Evolutionary conservation across 176 grass and related monocot genomes (phyloP), one percentile per base, ranked within the genome.

Genomic region (Metroxylon sagu): DNA sequence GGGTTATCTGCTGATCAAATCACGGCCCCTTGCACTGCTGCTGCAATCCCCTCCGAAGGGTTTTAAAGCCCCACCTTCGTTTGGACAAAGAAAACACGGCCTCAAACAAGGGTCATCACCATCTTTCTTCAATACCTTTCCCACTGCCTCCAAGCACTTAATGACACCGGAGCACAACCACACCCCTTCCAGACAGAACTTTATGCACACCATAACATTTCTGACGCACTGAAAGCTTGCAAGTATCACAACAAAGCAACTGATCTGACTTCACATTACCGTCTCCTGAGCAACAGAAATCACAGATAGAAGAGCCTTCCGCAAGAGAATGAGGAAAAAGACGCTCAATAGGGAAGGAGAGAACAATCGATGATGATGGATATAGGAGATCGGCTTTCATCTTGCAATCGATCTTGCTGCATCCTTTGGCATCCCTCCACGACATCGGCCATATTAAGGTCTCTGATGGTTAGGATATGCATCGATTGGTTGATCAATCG

Each of bases 201-300:
- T 63, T 59, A 83, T 69, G 76, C 84, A 98, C 80, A 54, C 93
- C 93, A 54, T 98, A 98, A 79, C 93, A 98, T 68, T 81, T 92
- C 74, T 88, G 93, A 62, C 92, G 93, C 54, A 92, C 73, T 0
- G 76, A 76, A 5, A 80, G 76, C 68, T 85, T 89, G 79, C 94
- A 98, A 48, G 64, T 65, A 71, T 75, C 59, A 35, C 88, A 98
- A 30, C 35, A 53, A 56, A 98, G 70, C 27, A 98, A 77, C 39
- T 52, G 89, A 60, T 93, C 83, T 18, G 82, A 83, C 19, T 61
- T 51, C 16, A 49, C 18, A 17, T 17, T 23, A 23, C 21, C 1
- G 21, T 23, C 21, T 23, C 21, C 21, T 23, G 21, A 23, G 21
- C 21, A 23, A 23, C 21, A 23, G 21, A 23, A 23, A 23, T 23